phyloP scores from a whole-genome alignment of 2,329 filamentous ascomycete genomes.

The Mycosphaerelloides madeirae region DNA sequence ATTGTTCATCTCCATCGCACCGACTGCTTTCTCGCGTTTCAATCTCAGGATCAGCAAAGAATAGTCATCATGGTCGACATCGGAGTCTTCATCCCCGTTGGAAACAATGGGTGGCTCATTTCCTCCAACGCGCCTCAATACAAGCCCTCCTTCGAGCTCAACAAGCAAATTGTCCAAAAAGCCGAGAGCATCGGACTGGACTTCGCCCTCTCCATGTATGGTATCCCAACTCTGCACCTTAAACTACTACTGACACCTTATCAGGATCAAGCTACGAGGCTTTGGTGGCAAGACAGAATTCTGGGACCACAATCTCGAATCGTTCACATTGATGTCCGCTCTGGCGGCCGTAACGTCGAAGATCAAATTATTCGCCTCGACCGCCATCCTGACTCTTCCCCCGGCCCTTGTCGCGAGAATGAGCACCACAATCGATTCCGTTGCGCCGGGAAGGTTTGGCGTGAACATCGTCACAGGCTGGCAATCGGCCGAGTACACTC shows the following conservation, averaged over 20 bases:
- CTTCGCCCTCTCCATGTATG: constrained; percentile 15
- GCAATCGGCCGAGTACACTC: constrained; percentile 14
- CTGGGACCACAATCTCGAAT: constrained; percentile 16
- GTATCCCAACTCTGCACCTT: too few species aligned
- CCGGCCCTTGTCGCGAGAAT: constrained; percentile 11
- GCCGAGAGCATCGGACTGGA: constrained; percentile 10
- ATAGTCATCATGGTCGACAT: constrained; percentile 5
- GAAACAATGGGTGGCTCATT: constrained; percentile 18
- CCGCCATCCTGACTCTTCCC: constrained; percentile 9
- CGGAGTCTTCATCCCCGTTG: constrained; percentile 16
- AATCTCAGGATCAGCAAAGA: too few species aligned
- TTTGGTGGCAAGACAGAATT: constrained; percentile 13
- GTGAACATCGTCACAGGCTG: constrained; percentile 16
- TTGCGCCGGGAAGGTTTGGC: constrained; percentile 12
- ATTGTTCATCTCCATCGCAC: too few species aligned
- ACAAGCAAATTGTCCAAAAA: constrained; percentile 13
- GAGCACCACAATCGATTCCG: constrained; percentile 11
- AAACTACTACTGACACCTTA: too few species aligned
- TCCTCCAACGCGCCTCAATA: constrained; percentile 13
- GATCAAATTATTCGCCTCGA: constrained; percentile 11
- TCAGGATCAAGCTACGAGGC: constrained; percentile 11
- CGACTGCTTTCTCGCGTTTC: too few species aligned
- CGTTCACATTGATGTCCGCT: constrained; percentile 14
- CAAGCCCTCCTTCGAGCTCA: constrained; percentile 11
- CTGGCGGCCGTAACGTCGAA: constrained; percentile 9